A percentile compares a stretch with the other conserved stretches of the same genome.
These are phyloP conservation scores for Ophiocordyceps camponoti-rufipedis DNA, from an alignment of 2,329 filamentous ascomycete species.

Conservation along the genomic window DNA sequence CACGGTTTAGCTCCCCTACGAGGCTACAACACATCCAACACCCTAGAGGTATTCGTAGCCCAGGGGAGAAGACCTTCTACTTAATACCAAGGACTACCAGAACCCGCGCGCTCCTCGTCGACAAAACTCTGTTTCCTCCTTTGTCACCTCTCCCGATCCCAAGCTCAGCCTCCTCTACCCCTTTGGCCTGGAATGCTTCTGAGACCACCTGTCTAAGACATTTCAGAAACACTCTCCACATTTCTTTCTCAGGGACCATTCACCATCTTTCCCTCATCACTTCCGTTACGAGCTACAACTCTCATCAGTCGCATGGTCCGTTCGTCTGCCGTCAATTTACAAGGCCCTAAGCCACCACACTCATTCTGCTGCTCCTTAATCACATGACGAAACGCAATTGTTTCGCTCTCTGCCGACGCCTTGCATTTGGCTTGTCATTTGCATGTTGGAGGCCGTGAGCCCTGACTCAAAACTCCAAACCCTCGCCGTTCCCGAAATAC, in stretches of 20 bases:
- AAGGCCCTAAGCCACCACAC: no score
- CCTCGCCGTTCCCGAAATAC: conserved; percentile 16
- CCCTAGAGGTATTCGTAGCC: no score
- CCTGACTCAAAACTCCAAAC: background rate
- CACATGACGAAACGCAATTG: background rate
- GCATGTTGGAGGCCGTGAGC: background rate
- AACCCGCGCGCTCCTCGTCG: no score
- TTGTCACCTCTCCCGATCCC: no score
- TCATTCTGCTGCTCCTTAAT: background rate
- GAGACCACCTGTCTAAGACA: background rate
- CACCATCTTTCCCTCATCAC: no score
- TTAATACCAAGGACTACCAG: no score
- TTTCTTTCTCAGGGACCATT: background rate
- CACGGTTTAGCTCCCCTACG: background rate
- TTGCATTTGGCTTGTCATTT: background rate
- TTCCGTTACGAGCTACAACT: background rate
- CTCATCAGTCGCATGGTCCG: background rate
- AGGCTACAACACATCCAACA: background rate
- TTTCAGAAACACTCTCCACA: background rate
- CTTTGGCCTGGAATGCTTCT: background rate
- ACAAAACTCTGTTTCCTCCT: no score
- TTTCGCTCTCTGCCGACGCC: background rate
- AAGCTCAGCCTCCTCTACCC: background rate
- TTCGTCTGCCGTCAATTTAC: background rate
- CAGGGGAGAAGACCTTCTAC: background rate